phyloP scores from a whole-genome alignment of 768 basidiomycete species.

The Termitomyces sp. region DNA sequence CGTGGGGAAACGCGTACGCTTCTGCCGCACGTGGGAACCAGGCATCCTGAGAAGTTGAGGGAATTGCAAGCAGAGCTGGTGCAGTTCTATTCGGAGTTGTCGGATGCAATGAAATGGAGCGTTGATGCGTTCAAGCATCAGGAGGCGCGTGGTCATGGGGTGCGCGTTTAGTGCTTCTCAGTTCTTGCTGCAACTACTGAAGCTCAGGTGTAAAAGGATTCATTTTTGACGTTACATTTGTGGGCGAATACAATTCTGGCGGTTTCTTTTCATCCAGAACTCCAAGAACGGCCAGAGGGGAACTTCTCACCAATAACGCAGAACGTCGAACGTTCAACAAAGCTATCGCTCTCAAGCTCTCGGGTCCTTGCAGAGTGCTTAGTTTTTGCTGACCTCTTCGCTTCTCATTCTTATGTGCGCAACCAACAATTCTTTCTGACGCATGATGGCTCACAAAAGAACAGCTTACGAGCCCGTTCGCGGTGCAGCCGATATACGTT shows the following conservation, averaged over 20 bases:
- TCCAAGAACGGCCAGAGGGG: slow-evolving; percentile 2
- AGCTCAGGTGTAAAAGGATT: slow-evolving; percentile 2
- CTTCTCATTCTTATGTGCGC: slow-evolving; percentile 12
- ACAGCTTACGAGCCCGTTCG: slow-evolving; percentile 12
- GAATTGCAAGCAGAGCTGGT: slow-evolving; percentile 8
- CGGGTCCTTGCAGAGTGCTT: slow-evolving; percentile 10
- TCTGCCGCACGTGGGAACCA: not conserved
- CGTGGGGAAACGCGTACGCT: slow-evolving; percentile 10
- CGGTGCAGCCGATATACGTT: slow-evolving; percentile 10
- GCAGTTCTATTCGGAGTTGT: slow-evolving; percentile 8
- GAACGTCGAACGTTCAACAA: slow-evolving; percentile 8
- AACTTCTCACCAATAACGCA: slow-evolving; percentile 6
- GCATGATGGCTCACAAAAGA: not conserved
- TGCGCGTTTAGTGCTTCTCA: not conserved
- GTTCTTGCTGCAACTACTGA: not conserved
- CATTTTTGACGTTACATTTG: slow-evolving; percentile 10
- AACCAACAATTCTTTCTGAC: not conserved
- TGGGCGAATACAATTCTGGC: slow-evolving; percentile 12
- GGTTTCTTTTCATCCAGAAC: slow-evolving; percentile 11
- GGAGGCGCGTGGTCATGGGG: slow-evolving; percentile 12
- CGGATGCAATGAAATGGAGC: slow-evolving; percentile 12
- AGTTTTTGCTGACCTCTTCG: slow-evolving; percentile 12
- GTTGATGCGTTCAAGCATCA: slow-evolving; percentile 13
- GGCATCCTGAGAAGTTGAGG: slow-evolving; percentile 2
- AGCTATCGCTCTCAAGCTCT: slow-evolving; percentile 9